Conservation (phyloP, 2,329 filamentous ascomycete genomes). For the Chrysosporium queenslandicum region DNA sequence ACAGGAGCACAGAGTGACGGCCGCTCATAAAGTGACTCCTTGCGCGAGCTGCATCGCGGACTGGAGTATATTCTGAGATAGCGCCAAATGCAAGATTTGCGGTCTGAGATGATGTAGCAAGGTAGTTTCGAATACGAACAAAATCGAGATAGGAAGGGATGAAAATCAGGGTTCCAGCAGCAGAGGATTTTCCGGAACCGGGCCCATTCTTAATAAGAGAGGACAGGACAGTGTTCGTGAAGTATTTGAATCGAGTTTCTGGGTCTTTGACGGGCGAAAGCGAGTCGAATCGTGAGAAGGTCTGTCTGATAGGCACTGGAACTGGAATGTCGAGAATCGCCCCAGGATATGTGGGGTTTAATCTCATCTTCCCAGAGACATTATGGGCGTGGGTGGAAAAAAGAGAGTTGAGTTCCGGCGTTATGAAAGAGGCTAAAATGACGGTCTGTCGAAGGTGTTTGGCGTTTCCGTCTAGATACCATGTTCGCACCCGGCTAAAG, state of each 20-base stretch:
- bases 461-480: constrained; percentile 86
- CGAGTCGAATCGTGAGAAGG: constrained; percentile 76
- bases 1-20: constrained; percentile 71
- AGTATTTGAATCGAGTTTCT: constrained; percentile 83
- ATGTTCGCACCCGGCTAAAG: constrained; percentile 77
- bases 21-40: constrained; percentile 79
- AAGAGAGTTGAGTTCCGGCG: constrained; percentile 75
- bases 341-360: constrained; percentile 58
- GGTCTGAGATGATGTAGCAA: constrained; percentile 57
- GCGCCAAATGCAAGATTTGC: constrained; percentile 61
- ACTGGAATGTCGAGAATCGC: constrained; percentile 60
- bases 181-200: constrained; percentile 42
- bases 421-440: constrained; percentile 69
- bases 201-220: constrained; percentile 55
- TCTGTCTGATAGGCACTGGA: constrained; percentile 63
- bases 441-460: constrained; percentile 76
- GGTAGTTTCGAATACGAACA: constrained; percentile 83
- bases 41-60: constrained; percentile 69
- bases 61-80: constrained; percentile 78
- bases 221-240: constrained; percentile 70
- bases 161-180: constrained; percentile 70
- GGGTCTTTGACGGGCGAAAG: constrained; percentile 63
- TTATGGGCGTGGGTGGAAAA: constrained; percentile 69
- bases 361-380: constrained; percentile 65
- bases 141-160: constrained; percentile 93